Evolutionary conservation across 2,329 filamentous ascomycete species (phyloP).

Genomic region (Fusarium tricinctum): DNA sequence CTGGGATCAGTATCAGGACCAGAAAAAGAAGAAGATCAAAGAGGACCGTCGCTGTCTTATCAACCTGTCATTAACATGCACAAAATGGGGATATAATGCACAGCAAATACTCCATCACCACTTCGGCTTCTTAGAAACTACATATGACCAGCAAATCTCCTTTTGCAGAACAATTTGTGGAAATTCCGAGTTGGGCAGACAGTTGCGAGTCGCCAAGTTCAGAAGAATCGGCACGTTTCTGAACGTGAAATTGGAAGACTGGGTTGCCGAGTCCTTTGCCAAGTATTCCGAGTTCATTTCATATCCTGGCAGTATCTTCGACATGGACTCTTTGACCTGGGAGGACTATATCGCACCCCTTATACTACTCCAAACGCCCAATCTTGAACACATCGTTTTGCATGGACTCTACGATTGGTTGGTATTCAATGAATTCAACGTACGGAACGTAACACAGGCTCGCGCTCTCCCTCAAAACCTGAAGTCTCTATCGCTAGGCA

Average conservation of each 20-base stretch:
- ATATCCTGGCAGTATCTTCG: too few species aligned
- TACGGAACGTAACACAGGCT: background rate
- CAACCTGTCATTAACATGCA: background rate
- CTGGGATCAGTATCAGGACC: background rate
- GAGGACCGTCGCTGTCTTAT: background rate
- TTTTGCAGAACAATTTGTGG: slow-evolving; percentile 16
- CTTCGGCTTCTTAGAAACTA: slow-evolving; percentile 3
- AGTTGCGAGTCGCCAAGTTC: background rate
- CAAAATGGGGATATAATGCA: slow-evolving; percentile 1
- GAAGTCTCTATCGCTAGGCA: background rate
- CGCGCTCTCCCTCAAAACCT: background rate
- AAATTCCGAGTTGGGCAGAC: background rate
- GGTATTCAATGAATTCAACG: background rate
- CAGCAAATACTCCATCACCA: slow-evolving; percentile 25
- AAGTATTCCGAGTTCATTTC: background rate
- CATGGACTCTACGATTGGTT: background rate
- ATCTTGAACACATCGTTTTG: background rate
- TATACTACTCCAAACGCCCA: slow-evolving; percentile 1
- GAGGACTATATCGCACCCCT: background rate
- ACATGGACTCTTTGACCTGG: background rate
- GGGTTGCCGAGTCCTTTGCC: background rate
- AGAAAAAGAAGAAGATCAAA: background rate
- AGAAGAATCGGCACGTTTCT: background rate
- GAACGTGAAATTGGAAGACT: rapidly evolving
- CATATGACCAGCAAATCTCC: background rate